A percentile compares a stretch with the other conserved stretches of the same genome.
Conservation (phyloP, 1,139 yeast genomes). For the Geotrichum fermentans region DNA sequence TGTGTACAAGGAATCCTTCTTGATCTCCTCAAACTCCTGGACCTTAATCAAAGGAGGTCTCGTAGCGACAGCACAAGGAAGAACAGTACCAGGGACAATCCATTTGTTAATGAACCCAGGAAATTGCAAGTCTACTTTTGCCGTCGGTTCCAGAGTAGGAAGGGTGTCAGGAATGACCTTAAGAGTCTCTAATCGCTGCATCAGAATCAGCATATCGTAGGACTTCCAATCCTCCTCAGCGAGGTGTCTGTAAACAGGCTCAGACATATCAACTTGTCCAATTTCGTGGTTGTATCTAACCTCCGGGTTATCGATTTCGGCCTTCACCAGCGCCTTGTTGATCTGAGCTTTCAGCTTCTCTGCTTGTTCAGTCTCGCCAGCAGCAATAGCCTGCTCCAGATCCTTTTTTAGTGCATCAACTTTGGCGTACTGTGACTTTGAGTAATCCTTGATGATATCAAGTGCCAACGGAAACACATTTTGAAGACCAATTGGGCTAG, state of each 20-base stretch:
- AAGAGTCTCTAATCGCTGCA: constrained; percentile 87
- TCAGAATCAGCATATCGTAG: constrained; percentile 60
- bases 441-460: constrained; percentile 50
- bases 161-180: constrained; percentile 88
- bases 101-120: constrained; percentile 61
- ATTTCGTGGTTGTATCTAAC: constrained; percentile 61
- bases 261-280: constrained; percentile 55
- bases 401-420: constrained; percentile 31
- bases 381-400: constrained; percentile 18
- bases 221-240: constrained; percentile 68
- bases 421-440: constrained; percentile 30
- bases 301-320: constrained; percentile 76
- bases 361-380: constrained; percentile 13
- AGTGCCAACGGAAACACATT: constrained; percentile 70
- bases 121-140: constrained; percentile 70
- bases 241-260: constrained; percentile 73
- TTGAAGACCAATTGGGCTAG: constrained; percentile 63
- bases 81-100: constrained; percentile 71
- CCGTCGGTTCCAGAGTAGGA: constrained; percentile 82
- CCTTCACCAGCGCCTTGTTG: constrained; percentile 41
- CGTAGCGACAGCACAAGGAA: constrained; percentile 68
- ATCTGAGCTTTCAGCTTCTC: constrained; percentile 17
- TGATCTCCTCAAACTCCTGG: constrained; percentile 62
- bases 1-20: constrained; percentile 54
- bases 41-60: constrained; percentile 71